A percentile compares a stretch with the other conserved stretches of the same genome.
These are phyloP conservation scores for Ulota crispa DNA, from an alignment of 225 moss, liverwort and hornwort species.

Conservation along the genomic window DNA sequence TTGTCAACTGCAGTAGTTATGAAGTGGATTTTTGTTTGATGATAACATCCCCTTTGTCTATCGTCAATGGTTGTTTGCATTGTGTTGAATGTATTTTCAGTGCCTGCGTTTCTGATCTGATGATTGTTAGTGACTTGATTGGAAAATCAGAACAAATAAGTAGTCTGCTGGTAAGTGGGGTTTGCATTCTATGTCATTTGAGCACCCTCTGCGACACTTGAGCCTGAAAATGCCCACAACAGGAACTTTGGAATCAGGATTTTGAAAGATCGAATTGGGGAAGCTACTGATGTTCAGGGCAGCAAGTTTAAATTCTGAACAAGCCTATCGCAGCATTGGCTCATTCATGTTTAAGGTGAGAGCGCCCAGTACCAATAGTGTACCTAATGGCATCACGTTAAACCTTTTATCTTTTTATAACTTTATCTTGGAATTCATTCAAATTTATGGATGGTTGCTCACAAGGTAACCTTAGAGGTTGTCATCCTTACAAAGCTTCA, in stretches of 20 bases:
- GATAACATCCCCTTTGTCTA: neutral
- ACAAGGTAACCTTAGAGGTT: too few species aligned
- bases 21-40: too few species aligned
- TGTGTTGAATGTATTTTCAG: neutral
- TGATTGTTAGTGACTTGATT: constrained; percentile 8
- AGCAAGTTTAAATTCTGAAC: neutral
- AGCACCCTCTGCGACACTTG: neutral
- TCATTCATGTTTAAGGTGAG: too few species aligned
- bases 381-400: too few species aligned
- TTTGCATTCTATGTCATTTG: too few species aligned
- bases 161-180: neutral
- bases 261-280: neutral
- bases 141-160: neutral
- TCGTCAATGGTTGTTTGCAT: neutral
- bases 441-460: too few species aligned
- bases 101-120: neutral
- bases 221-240: neutral
- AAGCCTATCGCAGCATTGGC: too few species aligned
- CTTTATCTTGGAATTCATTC: too few species aligned
- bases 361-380: too few species aligned
- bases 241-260: neutral
- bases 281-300: neutral
- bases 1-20: too few species aligned
- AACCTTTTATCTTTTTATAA: too few species aligned
- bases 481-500: too few species aligned